A percentile compares a stretch with the other conserved stretches of the same genome.
These are phyloP conservation scores for Anisogramma anomala DNA, from an alignment of 2,329 filamentous ascomycete species.

Conservation along the genomic window DNA sequence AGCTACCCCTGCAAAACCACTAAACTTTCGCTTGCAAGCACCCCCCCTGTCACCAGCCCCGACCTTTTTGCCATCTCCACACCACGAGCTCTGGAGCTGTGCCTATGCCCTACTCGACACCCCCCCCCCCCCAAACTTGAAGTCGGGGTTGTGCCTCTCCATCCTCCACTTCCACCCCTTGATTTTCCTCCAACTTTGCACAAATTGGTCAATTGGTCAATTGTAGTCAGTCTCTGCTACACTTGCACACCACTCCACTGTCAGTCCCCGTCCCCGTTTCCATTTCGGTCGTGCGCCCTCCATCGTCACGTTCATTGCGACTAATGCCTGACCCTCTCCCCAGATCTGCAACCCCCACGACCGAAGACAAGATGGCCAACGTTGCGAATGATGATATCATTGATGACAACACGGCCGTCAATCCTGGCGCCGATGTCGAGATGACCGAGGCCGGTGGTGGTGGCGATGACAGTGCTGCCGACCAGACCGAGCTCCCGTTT, in stretches of 20 bases:
- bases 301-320: no score
- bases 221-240: background rate
- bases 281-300: no score
- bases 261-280: background rate
- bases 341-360: background rate
- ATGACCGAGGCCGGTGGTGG: slow-evolving; percentile 23
- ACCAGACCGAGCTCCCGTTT: slow-evolving; percentile 26
- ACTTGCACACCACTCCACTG: background rate
- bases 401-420: slow-evolving; percentile 19
- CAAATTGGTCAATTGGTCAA: background rate
- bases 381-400: slow-evolving; percentile 24
- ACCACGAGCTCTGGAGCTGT: no score
- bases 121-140: slow-evolving; percentile 3
- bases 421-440: slow-evolving; percentile 25
- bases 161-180: background rate
- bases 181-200: background rate
- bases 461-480: slow-evolving; percentile 14
- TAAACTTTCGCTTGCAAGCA: no score
- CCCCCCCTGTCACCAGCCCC: no score
- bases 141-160: no score
- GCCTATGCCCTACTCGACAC: no score
- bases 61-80: background rate
- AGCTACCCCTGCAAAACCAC: no score
- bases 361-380: slow-evolving; percentile 21
- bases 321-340: no score